Percentiles rank a stretch among this genome's conserved stretches.
These are phyloP conservation scores for Coniosporium tulheliwenetii DNA, from an alignment of 2,329 filamentous ascomycete genomes.

Conservation along the genomic window DNA sequence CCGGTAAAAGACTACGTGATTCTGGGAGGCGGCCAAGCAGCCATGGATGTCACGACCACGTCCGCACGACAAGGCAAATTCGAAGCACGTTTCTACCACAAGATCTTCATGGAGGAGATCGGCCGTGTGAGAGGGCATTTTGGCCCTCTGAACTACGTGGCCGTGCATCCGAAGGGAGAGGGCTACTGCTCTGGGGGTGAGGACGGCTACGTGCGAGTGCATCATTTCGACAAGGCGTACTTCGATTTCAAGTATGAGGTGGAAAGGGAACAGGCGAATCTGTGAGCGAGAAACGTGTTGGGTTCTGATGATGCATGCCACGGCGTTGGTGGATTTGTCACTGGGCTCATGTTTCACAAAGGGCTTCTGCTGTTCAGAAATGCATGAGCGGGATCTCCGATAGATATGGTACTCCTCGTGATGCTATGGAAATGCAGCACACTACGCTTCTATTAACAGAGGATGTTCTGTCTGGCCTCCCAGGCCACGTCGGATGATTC, in stretches of 20 bases:
- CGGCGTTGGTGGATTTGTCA: slow-evolving; percentile 1
- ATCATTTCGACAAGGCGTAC: slow-evolving; percentile 97
- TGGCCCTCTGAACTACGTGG: slow-evolving; percentile 90
- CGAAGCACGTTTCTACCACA: slow-evolving; percentile 98
- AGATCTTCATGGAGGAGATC: slow-evolving; percentile 98
- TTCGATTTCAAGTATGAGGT: slow-evolving; percentile 99
- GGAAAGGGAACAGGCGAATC: slow-evolving; percentile 58
- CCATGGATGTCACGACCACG: slow-evolving; percentile 97
- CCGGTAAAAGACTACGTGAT: slow-evolving; percentile 96
- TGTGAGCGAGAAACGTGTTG: slow-evolving; percentile 11
- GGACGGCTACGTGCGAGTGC: slow-evolving; percentile 94
- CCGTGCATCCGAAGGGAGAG: slow-evolving; percentile 79
- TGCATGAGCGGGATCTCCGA: too few relatives aligned
- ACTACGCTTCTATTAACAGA: too few relatives aligned
- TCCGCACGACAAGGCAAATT: slow-evolving; percentile 94
- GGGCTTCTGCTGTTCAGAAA: too few relatives aligned
- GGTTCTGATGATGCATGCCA: slow-evolving; percentile 2
- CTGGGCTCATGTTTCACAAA: too few relatives aligned
- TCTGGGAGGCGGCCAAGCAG: slow-evolving; percentile 92
- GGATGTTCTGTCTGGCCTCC: too few relatives aligned
- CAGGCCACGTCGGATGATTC: too few relatives aligned
- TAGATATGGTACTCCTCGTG: too few relatives aligned
- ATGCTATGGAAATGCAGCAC: too few relatives aligned
- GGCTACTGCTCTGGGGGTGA: slow-evolving; percentile 92
- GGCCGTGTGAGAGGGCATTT: slow-evolving; percentile 95